Evolutionary conservation across 2,329 filamentous ascomycete genomes (phyloP).

Genomic region (Metarhizium humberi): DNA sequence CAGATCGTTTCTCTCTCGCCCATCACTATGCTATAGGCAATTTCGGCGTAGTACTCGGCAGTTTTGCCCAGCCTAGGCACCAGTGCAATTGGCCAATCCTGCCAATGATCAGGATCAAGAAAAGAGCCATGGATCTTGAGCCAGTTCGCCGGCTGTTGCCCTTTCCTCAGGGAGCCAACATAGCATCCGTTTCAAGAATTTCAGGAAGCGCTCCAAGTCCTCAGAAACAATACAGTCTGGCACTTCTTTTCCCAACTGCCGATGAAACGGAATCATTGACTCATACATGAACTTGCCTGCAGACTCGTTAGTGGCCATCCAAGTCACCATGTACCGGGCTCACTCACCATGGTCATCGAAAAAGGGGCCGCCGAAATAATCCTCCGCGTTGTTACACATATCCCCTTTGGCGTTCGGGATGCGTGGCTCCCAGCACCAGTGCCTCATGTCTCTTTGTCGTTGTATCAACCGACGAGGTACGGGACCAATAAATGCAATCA

Average conservation of each 20-base stretch:
- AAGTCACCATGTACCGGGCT: background rate
- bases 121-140: background rate
- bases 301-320: background rate
- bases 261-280: background rate
- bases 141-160: background rate
- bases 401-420: background rate
- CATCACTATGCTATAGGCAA: too few species aligned
- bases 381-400: background rate
- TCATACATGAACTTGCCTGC: background rate
- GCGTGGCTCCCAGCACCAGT: background rate
- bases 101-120: background rate
- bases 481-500: conserved; percentile 1
- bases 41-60: too few species aligned
- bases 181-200: background rate
- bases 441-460: background rate
- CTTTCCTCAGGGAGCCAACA: background rate
- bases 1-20: too few species aligned
- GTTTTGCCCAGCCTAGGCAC: too few species aligned
- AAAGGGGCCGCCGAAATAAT: conserved; percentile 1
- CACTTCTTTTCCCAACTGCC: background rate
- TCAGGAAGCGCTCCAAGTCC: background rate
- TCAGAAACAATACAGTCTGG: background rate
- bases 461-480: background rate
- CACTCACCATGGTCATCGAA: background rate
- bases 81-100: too few species aligned